Base-by-base conservation (phyloP, 352 stramenopile species). In the Pythium aquatile region DNA sequence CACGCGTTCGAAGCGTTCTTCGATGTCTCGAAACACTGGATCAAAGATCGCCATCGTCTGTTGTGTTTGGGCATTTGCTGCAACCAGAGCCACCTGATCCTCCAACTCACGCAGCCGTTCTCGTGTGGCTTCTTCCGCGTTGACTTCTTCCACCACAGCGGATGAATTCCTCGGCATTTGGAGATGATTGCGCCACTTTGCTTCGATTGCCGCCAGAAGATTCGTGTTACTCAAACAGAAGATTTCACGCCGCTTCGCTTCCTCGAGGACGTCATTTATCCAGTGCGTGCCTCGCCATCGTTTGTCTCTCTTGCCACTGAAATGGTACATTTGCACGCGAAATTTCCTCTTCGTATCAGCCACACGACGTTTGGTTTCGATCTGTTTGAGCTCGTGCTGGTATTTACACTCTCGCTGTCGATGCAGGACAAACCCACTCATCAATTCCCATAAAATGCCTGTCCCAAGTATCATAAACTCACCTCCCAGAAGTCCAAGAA, bases 401-500 rank as follows among this genome's bases (percentile, higher is more conserved):
- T 63, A 52, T 14, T 57, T 65, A 52, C 83, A 91, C 28, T 91
- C 83, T n/a, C 83, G 75, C 83, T 91, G 65, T 17, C 28, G 2
- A 49, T 3, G 26, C 9, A 55, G 9, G 6, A n/a, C 24, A 53
- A 16, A 24, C 24, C 3, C 40, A 48, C 1, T 4, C n/a, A n/a
- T 51, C 44, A 51, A 10, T 9, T 51, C 1, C 11, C 5, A 51
- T 3, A 47, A 5, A 47, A 10, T 13, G 5, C 16, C 11, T 42
- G 20, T 24, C 20, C 20, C 20, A 24, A 24, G 20, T 24, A 24
- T 24, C 20, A 24, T 24, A 24, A 30, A 56, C 65, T 9, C 63
- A 94, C 85, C 79, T 90, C 76, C 83, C 85, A 94, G 44, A 85
- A 91, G 53, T 90, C 80, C 16, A 91, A 40, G 61, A 85, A 94